Percentiles rank a stretch among this genome's conserved stretches.
Evolutionary conservation across 2,329 filamentous ascomycete genomes (phyloP).

Genomic region (Beauveria sp.): DNA sequence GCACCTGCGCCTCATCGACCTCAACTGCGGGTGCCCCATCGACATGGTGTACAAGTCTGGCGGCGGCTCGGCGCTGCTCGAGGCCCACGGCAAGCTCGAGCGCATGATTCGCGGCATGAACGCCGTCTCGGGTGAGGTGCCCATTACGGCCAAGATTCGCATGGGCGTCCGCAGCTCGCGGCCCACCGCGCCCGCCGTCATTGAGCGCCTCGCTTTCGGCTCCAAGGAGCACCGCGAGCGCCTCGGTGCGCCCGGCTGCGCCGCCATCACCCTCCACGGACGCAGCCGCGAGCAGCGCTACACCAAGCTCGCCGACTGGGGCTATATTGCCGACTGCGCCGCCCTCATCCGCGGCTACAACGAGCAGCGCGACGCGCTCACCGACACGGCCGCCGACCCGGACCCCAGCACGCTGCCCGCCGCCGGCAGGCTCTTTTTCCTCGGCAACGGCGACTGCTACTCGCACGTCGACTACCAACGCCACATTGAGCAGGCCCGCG

Average conservation of each 20-base stretch:
- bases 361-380: conserved; percentile 53
- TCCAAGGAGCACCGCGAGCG: conserved; percentile 62
- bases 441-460: conserved; percentile 95
- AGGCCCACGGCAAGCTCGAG: conserved; percentile 78
- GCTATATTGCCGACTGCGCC: conserved; percentile 85
- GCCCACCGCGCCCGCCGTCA: conserved; percentile 72
- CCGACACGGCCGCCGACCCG: conserved; percentile 71
- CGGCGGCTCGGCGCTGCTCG: conserved; percentile 86
- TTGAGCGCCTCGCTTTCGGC: conserved; percentile 77
- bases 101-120: conserved; percentile 97
- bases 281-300: conserved; percentile 92
- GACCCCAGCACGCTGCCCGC: conserved; percentile 65
- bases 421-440: conserved; percentile 69
- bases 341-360: conserved; percentile 77
- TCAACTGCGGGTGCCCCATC: conserved; percentile 97
- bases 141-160: conserved; percentile 90
- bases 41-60: conserved; percentile 86
- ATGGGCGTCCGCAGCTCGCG: conserved; percentile 77
- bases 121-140: conserved; percentile 78
- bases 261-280: conserved; percentile 92
- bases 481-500: conserved; percentile 67
- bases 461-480: conserved; percentile 82
- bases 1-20: conserved; percentile 79
- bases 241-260: conserved; percentile 72
- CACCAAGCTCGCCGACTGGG: conserved; percentile 86